Base-by-base conservation (phyloP, 106 monocot genomes). In the Phalaenopsis aphrodite region DNA sequence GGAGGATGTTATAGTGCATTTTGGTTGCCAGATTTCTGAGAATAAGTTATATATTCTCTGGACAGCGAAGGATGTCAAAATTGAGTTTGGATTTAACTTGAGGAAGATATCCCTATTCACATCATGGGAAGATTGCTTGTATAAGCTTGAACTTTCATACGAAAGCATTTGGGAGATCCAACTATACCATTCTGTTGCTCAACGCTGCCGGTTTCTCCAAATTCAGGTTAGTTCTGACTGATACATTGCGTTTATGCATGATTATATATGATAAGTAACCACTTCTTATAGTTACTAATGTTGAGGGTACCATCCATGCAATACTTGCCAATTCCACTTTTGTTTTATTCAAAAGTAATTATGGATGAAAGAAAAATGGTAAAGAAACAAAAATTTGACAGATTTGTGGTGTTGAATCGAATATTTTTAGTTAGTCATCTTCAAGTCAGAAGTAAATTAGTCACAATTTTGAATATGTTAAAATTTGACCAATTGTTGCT, bases 101-200 rank as follows among this genome's bases (percentile, higher is more conserved):
- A 87, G 88, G 82, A 93, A 93, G 75, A 85, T 96, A 82, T 7
- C 14, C 42, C 91, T 93, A 76, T 76, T 80, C 73, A 75, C 91
- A 19, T 83, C 87, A 47, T 71, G 42, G 16, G 52, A 47, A 46
- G 39, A 18, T 55, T 66, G 41, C 11, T 55, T 79, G 30, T 93
- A 90, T 78, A 93, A 96, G 78, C 88, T 96, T 77, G 90, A 96
- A 61, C 86, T 89, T 86, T 83, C 89, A 76, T 87, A 90, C 78
- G 91, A 93, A 48, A 90, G 93, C 87, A 91, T 96, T 56, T 91
- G 96, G 96, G 96, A 96, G 76, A 96, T 96, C 69, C 87, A 90
- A 78, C 81, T 86, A 58, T 84, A 66, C 36, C 75, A 79, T 41
- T 88, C 84, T 39, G 11, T 16, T 21, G 1, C 47, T 83, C 84